Percentiles rank a stretch among this genome's conserved stretches.
Conservation (phyloP, 495 filamentous ascomycete species). For the Hyaloscypha variabilis region DNA sequence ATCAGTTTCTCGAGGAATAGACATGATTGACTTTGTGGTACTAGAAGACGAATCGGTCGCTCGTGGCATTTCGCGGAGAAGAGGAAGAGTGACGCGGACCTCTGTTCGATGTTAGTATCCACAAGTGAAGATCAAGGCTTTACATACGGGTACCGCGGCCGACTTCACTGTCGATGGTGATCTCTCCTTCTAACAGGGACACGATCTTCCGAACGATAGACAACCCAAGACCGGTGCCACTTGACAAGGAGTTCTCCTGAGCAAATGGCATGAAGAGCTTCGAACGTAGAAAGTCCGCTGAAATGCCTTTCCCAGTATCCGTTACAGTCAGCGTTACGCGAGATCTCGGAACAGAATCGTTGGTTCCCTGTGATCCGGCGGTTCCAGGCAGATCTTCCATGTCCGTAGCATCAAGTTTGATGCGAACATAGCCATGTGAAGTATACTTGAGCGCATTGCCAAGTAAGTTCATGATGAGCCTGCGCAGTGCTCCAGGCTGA, state of each 20-base stretch:
- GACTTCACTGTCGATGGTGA: conserved; percentile 51
- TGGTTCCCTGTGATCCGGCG: neutral
- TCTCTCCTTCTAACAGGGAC: conserved; percentile 56
- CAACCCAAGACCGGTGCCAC: conserved; percentile 72
- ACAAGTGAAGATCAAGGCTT: neutral
- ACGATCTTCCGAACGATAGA: conserved; percentile 70
- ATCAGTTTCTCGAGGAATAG: conserved; percentile 21
- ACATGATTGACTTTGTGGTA: conserved; percentile 16
- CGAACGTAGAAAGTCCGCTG: conserved; percentile 63
- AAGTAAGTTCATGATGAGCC: conserved; percentile 81
- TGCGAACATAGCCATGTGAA: conserved; percentile 62
- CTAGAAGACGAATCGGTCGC: conserved; percentile 15
- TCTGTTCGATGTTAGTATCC: conserved; percentile 17
- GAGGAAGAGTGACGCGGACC: conserved; percentile 28
- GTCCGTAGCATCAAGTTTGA: conserved; percentile 38
- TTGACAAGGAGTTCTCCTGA: conserved; percentile 67
- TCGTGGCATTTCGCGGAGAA: conserved; percentile 28
- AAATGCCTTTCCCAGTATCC: conserved; percentile 56
- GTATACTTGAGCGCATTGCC: conserved; percentile 87
- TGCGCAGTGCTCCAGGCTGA: conserved; percentile 71
- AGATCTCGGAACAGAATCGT: conserved; percentile 20
- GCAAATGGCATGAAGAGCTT: conserved; percentile 72
- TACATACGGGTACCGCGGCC: conserved; percentile 30
- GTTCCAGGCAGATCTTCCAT: conserved; percentile 23
- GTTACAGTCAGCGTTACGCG: conserved; percentile 22